Base-by-base conservation (phyloP, 345 rosid species). In the Eutrema yunnanense region DNA sequence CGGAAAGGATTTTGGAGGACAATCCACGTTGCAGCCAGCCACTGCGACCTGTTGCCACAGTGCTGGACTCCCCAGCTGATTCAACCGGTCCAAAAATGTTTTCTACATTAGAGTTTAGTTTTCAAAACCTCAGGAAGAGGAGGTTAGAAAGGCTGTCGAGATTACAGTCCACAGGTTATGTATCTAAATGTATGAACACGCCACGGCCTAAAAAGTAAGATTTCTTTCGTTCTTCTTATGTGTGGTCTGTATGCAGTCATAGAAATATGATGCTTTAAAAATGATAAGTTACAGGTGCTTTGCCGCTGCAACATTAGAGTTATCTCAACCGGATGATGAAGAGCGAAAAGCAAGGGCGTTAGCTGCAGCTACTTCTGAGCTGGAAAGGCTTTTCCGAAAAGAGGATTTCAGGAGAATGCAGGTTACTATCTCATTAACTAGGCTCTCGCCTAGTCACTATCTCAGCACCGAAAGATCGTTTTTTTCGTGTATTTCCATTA, bases 391-490 rank as follows among this genome's bases (percentile, higher is more conserved):
- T 73, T 95, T 95, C 84, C 82, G 78, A 55, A 95, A 92, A 79
- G 89, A 90, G 67, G 97, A 95, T 82, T 95, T 95, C 78, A 65
- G 80, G 67, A 85, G 79, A 84, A 92, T 95, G 98, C 87, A 92
- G 99, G 96, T 95, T 65, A 53, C 77, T 72, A 51, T 71, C 37
- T 70, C 55, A 54, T 38, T 38, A 8, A 34, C 16, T 29, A 52
- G 30, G 8, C 36, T 6, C 29, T 52, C 6, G 14, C 37, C 30
- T 52, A 5, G 27, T 16, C 29, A 48, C 16, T 48, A 52, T 29
- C 34, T 52, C 57, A 52, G 2, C 34, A 22, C 61, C 49, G 2
- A 55, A 22, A 27, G 36, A 59, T 60, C 2, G 4, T 8, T 40
- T 54, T 54, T 8, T 62, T 55, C 9, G 26, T 69, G 16, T 6